A percentile compares a stretch with the other conserved stretches of the same genome.
Evolutionary conservation across 257 asterid species (phyloP).

Genomic region (Nyctanthes arbortristis): DNA sequence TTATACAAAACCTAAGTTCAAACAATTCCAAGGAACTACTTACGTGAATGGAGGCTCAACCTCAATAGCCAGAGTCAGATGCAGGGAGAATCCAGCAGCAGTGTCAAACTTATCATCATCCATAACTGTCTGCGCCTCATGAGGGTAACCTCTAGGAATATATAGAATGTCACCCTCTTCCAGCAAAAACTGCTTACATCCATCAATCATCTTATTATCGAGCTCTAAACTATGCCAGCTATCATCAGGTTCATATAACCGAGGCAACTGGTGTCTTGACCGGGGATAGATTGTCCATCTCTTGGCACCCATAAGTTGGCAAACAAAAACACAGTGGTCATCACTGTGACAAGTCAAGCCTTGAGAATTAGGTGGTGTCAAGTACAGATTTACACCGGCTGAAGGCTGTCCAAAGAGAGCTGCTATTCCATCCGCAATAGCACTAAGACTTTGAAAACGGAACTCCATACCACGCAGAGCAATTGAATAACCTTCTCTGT

Average conservation of each 20-base stretch:
- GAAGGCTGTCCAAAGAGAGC: constrained; percentile 87
- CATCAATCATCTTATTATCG: constrained; percentile 30
- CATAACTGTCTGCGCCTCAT: constrained; percentile 56
- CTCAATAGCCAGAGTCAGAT: constrained; percentile 82
- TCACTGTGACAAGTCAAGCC: constrained; percentile 84
- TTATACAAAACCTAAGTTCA: background rate
- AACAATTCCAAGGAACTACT: constrained; percentile 32
- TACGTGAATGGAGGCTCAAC: constrained; percentile 88
- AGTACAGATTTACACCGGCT: constrained; percentile 76
- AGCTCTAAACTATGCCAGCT: constrained; percentile 20
- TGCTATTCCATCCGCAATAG: constrained; percentile 64
- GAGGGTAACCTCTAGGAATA: constrained; percentile 83
- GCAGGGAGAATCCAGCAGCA: constrained; percentile 56
- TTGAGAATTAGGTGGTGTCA: constrained; percentile 75
- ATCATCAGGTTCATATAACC: constrained; percentile 51
- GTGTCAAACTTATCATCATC: constrained; percentile 32
- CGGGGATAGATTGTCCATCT: constrained; percentile 56
- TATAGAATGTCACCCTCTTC: constrained; percentile 77
- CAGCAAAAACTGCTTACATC: constrained; percentile 47
- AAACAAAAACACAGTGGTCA: constrained; percentile 85
- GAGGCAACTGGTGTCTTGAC: constrained; percentile 55
- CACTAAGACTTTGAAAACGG: constrained; percentile 52
- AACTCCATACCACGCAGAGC: constrained; percentile 83
- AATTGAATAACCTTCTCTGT: constrained; percentile 65
- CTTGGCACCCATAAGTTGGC: constrained; percentile 68